These are phyloP conservation scores for Triticum urartu DNA, from an alignment of 176 grass and related monocot genomes.

Conservation along the genomic window DNA sequence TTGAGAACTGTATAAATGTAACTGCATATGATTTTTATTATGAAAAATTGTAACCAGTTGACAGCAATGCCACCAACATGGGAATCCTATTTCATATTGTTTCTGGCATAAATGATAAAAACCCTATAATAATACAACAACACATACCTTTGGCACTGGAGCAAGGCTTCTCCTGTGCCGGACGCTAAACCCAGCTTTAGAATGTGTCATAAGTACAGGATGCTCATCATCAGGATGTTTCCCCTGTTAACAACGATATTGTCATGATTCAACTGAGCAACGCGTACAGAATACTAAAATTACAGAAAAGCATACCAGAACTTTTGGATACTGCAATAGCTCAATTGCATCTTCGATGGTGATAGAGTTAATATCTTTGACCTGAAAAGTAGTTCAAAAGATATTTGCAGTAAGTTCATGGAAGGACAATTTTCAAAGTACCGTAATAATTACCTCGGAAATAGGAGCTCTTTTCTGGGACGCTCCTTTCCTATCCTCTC, in stretches of 20 bases:
- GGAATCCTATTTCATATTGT: not conserved
- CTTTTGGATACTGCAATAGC: constrained; percentile 80
- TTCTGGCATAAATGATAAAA: no score
- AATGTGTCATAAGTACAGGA: constrained; percentile 69
- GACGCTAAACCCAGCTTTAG: constrained; percentile 71
- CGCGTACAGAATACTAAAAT: not conserved
- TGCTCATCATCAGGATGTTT: constrained; percentile 69
- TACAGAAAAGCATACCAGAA: constrained; percentile 52
- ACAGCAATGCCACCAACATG: not conserved
- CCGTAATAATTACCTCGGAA: constrained; percentile 46
- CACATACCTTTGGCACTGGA: constrained; percentile 72
- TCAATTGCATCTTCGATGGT: constrained; percentile 84
- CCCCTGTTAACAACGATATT: constrained; percentile 52
- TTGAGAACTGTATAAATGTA: not conserved
- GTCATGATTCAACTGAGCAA: constrained; percentile 25
- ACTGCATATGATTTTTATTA: not conserved
- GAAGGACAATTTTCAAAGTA: constrained; percentile 19
- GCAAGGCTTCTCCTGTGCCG: constrained; percentile 64
- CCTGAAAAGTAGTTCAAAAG: constrained; percentile 44
- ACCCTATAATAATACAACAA: not conserved
- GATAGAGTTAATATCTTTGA: constrained; percentile 57
- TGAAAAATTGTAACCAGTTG: not conserved
- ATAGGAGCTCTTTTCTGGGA: constrained; percentile 72
- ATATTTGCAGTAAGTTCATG: constrained; percentile 10
- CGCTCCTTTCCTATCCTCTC: constrained; percentile 69